Evolutionary conservation across 345 rosid species (phyloP).

Genomic region (Excoecaria cochinchinensis): DNA sequence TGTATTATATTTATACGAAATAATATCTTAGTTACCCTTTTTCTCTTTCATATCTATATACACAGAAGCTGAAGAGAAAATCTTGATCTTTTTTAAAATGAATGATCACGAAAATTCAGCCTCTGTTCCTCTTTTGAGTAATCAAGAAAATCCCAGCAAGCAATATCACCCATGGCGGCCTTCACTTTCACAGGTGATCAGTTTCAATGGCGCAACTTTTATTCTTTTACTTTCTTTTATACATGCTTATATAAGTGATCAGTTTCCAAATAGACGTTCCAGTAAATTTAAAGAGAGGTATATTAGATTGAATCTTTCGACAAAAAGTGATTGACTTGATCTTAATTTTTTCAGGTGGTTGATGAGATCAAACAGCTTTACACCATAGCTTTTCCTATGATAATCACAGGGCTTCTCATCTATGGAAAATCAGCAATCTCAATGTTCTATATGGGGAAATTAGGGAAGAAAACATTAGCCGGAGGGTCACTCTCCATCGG

Average conservation of each 20-base stretch:
- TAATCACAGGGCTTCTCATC: constrained; percentile 47
- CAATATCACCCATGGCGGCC: constrained; percentile 24
- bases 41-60: neutral
- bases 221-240: constrained; percentile 1
- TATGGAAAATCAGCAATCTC: constrained; percentile 50
- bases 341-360: constrained; percentile 31
- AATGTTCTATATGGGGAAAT: constrained; percentile 49
- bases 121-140: constrained; percentile 32
- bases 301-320: too few species aligned
- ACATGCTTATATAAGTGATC: neutral
- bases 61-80: constrained; percentile 1
- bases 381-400: constrained; percentile 48
- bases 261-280: too few species aligned
- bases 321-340: too few species aligned
- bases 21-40: neutral
- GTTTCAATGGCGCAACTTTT: neutral
- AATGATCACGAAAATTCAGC: constrained; percentile 18
- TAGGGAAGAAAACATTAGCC: constrained; percentile 52
- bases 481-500: constrained; percentile 57
- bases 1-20: neutral
- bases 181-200: constrained; percentile 37
- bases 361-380: constrained; percentile 51
- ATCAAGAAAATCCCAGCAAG: constrained; percentile 14
- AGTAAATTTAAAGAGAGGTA: too few species aligned
- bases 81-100: constrained; percentile 12